Conservation (phyloP, 2,329 filamentous ascomycete species). For the Aspergillus neoniger region DNA sequence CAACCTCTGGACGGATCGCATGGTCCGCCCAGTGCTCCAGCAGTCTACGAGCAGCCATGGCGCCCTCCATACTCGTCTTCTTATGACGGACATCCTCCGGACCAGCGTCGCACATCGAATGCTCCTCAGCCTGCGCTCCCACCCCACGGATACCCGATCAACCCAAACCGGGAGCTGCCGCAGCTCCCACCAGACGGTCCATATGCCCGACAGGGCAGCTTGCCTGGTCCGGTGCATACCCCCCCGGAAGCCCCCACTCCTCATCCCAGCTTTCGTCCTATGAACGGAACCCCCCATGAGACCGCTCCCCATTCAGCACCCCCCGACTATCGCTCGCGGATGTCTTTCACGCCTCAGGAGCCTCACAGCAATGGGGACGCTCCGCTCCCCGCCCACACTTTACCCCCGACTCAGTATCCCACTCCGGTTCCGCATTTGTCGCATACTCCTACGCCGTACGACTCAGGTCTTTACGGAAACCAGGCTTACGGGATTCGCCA, state of each 20-base stretch:
- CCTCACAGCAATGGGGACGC: conserved; percentile 33
- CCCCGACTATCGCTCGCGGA: conserved; percentile 37
- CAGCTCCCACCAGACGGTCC: conserved; percentile 37
- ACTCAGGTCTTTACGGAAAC: conserved; percentile 33
- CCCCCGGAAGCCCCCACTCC: conserved; percentile 30
- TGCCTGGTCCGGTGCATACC: conserved; percentile 33
- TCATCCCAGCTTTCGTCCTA: conserved; percentile 33
- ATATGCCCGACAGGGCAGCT: conserved; percentile 35
- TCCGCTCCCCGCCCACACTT: conserved; percentile 31
- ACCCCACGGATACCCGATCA: conserved; percentile 32
- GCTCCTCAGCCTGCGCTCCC: conserved; percentile 31
- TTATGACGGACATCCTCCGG: conserved; percentile 32
- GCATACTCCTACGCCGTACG: conserved; percentile 34
- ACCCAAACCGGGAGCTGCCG: conserved; percentile 37
- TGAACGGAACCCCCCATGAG: conserved; percentile 39
- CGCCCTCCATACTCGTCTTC: conserved; percentile 30
- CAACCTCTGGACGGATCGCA: conserved; percentile 34
- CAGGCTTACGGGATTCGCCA: conserved; percentile 37
- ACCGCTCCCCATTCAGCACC: conserved; percentile 34
- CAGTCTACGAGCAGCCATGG: conserved; percentile 36
- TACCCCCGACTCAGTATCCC: conserved; percentile 34
- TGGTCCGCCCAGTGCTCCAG: conserved; percentile 29
- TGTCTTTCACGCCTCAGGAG: conserved; percentile 36
- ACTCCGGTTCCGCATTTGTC: conserved; percentile 30
- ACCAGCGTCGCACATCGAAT: conserved; percentile 33